Percentiles rank a stretch among this genome's conserved stretches.
These are phyloP conservation scores for Phytophthora crassamura DNA, from an alignment of 352 stramenopile species.

Conservation along the genomic window DNA sequence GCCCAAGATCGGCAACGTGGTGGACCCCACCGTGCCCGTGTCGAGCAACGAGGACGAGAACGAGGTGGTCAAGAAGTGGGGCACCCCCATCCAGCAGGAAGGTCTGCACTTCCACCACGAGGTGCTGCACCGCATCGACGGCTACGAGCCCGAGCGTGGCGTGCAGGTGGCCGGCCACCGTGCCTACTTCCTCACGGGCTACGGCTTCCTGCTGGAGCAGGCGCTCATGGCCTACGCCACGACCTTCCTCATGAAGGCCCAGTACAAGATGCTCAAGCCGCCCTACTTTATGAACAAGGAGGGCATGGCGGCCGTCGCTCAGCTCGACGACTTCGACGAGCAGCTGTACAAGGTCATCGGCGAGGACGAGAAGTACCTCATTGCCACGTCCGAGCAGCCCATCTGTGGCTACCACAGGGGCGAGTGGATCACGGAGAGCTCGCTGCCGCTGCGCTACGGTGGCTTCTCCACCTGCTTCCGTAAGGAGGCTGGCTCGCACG, in stretches of 20 bases:
- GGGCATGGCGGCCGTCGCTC: slow-evolving; percentile 97
- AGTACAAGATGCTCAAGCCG: slow-evolving; percentile 99
- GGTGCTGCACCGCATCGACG: slow-evolving; percentile 98
- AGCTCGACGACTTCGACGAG: slow-evolving; percentile 99
- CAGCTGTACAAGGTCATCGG: slow-evolving; percentile 99
- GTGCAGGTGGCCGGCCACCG: slow-evolving; percentile 97
- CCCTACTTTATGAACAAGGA: slow-evolving; percentile 99
- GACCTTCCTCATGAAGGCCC: slow-evolving; percentile 94
- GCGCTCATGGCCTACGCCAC: slow-evolving; percentile 99
- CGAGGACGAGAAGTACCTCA: slow-evolving; percentile 99
- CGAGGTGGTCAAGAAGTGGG: slow-evolving; percentile 91
- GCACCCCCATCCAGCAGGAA: slow-evolving; percentile 67
- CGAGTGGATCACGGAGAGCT: slow-evolving; percentile 89
- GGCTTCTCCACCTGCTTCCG: slow-evolving; percentile 99
- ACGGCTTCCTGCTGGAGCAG: slow-evolving; percentile 98
- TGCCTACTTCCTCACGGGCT: slow-evolving; percentile 99
- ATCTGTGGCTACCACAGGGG: slow-evolving; percentile 99
- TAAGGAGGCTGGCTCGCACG: slow-evolving; percentile 98
- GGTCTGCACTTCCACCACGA: slow-evolving; percentile 95
- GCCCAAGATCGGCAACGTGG: slow-evolving; percentile 96
- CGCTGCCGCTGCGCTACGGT: slow-evolving; percentile 87
- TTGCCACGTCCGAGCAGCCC: slow-evolving; percentile 99
- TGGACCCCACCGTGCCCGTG: slow-evolving; percentile 96
- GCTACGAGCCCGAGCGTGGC: slow-evolving; percentile 98
- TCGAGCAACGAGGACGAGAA: slow-evolving; percentile 98